Base-by-base conservation (phyloP, 495 filamentous ascomycete genomes). In the Xanthoparmelia taractica region DNA sequence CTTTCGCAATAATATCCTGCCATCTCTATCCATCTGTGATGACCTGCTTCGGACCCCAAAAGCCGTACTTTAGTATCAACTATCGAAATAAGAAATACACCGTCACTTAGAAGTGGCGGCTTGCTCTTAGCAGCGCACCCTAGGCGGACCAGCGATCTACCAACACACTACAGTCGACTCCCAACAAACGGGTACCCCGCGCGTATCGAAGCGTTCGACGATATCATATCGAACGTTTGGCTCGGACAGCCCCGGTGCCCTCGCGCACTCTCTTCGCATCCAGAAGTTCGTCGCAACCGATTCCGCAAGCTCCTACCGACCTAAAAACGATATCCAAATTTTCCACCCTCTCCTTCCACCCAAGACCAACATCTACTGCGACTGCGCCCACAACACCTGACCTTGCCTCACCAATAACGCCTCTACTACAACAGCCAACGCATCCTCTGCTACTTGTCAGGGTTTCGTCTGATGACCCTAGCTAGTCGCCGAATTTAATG, bases 141-240 rank as follows among this genome's bases (percentile, higher is more conserved):
- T 63, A 41, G 59, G 50, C 50, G 38, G 50, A 56, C 60, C 56
- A 63, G 29, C 52, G 27, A 33, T 63, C 60, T 5, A 17, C 60
- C 37, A 43, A 62, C 4, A 63, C 11, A 27, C 29, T 43, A 31
- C 31, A 25, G 18, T 62, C 40, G 10, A 63, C 61, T 4, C 47
- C 54, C 38, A 48, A 48, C 40, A 33, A 18, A 36, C 61, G 52
- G 40, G 41, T 63, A 63, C 61, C 61, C 60, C 60, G 60, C 60
- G 60, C 52, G 29, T 63, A 40, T 63, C 31, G 57, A 45, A 31
- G 18, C 38, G 47, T 37, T n/a, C 15, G 17, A 63, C 27, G 31
- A 57, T 34, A 63, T 27, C 37, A 41, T 29, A 52, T 58, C 23
- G 54, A 40, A 1, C 55, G 52, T 33, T 45, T 47, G 11, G 11